Conservation (phyloP, 2,329 filamentous ascomycete species). For the Monosporascus sp. region DNA sequence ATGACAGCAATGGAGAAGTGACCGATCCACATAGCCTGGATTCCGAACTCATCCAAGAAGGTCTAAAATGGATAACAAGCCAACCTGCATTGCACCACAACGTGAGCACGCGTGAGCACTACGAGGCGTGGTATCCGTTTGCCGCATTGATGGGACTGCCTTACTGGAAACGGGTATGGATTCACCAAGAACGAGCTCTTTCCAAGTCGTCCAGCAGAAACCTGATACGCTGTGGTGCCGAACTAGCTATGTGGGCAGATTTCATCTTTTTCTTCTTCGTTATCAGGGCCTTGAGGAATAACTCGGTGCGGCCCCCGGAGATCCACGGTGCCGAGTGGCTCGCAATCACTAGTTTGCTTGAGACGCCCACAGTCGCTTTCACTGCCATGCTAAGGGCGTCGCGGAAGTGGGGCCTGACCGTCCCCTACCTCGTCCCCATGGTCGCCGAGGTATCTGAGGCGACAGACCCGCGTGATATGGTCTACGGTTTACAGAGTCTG, state of each 20-base stretch:
- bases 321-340: neutral
- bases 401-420: neutral
- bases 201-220: neutral
- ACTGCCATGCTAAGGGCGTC: neutral
- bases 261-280: neutral
- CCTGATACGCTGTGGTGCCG: neutral
- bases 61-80: neutral
- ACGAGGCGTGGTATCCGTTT: neutral
- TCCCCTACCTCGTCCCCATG: neutral
- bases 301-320: neutral
- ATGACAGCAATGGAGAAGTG: neutral
- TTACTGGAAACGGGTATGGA: neutral
- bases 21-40: neutral
- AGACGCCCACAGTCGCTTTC: neutral
- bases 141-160: neutral
- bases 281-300: neutral
- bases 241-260: neutral
- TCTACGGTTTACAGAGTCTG: neutral
- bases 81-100: neutral
- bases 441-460: neutral
- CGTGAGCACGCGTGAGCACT: neutral
- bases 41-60: neutral
- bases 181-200: neutral
- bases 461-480: neutral
- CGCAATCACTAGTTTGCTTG: neutral